Percentiles rank a stretch among this genome's conserved stretches.
phyloP scores from a whole-genome alignment of 352 stramenopile genomes.

The Phytophthora hibernalis region DNA sequence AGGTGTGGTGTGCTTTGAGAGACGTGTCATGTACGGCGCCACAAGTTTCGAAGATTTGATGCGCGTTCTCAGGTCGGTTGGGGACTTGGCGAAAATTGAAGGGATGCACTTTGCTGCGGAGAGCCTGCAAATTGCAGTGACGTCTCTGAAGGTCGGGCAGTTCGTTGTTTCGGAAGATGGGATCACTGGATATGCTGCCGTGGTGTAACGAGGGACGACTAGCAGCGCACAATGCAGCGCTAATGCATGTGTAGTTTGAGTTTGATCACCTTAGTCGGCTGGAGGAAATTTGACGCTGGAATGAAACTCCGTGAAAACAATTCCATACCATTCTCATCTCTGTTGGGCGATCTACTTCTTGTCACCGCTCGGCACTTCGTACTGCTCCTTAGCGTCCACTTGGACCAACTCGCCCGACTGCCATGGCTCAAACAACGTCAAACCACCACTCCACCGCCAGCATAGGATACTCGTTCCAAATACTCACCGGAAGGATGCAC shows the following conservation, averaged over 20 bases:
- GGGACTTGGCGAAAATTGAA: background rate
- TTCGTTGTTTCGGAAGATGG: slow-evolving; percentile 24
- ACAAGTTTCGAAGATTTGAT: slow-evolving; percentile 11
- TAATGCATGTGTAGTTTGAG: background rate
- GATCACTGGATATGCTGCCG: background rate
- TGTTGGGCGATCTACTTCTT: slow-evolving; percentile 18
- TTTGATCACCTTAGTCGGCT: background rate
- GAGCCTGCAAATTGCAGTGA: slow-evolving; percentile 3
- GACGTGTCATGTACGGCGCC: slow-evolving; percentile 16
- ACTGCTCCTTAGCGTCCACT: slow-evolving; percentile 43
- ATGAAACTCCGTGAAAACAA: background rate
- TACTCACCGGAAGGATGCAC: slow-evolving; percentile 83
- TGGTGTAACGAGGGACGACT: background rate
- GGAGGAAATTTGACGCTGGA: background rate
- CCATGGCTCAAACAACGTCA: slow-evolving; percentile 10
- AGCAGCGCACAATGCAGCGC: background rate
- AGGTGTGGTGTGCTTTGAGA: slow-evolving; percentile 19
- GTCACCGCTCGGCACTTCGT: slow-evolving; percentile 39
- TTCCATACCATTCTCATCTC: no score
- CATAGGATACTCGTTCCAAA: background rate
- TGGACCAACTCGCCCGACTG: slow-evolving; percentile 48
- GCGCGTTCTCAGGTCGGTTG: slow-evolving; percentile 5
- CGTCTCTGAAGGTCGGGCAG: slow-evolving; percentile 1
- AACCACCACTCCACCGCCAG: slow-evolving; percentile 5
- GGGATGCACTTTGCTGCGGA: slow-evolving; percentile 4